A percentile compares a stretch with the other conserved stretches of the same genome.
Evolutionary conservation across 306 rosid genomes (phyloP).

Genomic region (Acmispon strigosus): DNA sequence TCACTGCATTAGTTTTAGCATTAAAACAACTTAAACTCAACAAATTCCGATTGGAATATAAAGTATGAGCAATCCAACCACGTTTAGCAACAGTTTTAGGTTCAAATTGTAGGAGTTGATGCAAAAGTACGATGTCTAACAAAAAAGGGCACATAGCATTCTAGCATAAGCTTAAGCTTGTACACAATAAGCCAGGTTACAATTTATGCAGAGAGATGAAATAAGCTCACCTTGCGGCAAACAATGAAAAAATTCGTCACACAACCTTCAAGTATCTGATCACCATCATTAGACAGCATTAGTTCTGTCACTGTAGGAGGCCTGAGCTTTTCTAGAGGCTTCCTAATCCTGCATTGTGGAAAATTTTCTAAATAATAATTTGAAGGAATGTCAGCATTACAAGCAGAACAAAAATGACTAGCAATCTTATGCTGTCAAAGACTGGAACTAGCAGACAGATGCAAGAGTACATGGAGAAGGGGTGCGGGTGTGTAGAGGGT

Average conservation of each 20-base stretch:
- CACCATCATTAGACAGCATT: constrained; percentile 73
- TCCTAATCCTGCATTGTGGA: constrained; percentile 56
- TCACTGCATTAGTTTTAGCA: background rate
- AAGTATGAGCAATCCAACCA: background rate
- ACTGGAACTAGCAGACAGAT: background rate
- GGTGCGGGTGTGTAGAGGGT: background rate
- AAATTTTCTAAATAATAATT: background rate
- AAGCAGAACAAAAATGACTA: background rate
- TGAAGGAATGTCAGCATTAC: constrained; percentile 1
- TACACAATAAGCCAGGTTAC: background rate
- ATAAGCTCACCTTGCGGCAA: constrained; percentile 51
- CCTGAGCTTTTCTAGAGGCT: constrained; percentile 69
- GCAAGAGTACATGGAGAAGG: background rate
- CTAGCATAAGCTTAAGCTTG: background rate
- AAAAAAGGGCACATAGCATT: background rate
- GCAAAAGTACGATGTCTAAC: background rate
- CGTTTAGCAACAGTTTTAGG: background rate
- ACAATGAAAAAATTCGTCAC: constrained; percentile 76
- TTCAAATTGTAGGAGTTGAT: constrained; percentile 12
- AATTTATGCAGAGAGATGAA: background rate
- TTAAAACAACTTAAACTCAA: constrained; percentile 10
- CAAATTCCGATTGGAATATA: background rate
- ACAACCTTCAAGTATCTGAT: constrained; percentile 80
- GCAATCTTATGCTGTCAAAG: background rate
- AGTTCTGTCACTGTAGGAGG: constrained; percentile 81